Base-by-base conservation (phyloP, 23 red algal genomes). In the Cyanidioschyzon merolae region DNA sequence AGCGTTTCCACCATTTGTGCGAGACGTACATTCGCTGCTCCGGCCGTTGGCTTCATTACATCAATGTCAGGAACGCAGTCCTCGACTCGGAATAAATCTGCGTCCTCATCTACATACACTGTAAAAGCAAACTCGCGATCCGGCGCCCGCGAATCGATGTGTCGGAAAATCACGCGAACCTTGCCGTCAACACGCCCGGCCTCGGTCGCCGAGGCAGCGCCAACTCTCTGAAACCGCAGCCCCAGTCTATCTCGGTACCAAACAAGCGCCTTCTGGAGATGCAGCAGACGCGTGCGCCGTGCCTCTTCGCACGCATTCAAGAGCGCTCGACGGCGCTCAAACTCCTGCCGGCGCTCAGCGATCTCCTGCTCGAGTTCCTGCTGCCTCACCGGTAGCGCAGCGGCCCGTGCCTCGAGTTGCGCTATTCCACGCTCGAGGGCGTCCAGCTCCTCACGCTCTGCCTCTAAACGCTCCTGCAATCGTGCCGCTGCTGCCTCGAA, bases 161-260 rank as follows among this genome's bases (percentile, higher is more conserved):
- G 78, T 0, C 39, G 54, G 41, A 81, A 81, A 3, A 81, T 34
- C 37, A 81, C 59, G 12, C 37, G 58, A 17, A 81, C 37, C 32
- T 71, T 71, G 63, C 63, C 63, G 30, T 71, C 63, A 32, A 71
- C 21, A 15, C n/a, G 21, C n/a, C 63, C 63, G 7, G 63, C 21
- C 2, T 25, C 63, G 32, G 63, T 25, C 32, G 12, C 63, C 7
- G 45, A 30, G 27, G 34, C 41, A 40, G 34, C 38, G 37, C 68
- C 78, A 39, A 71, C 68, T 1, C 57, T 36, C 39, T 81, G 45
- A 25, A 81, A 81, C 2, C 78, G 78, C 40, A 81, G n/a, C n/a
- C 78, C 78, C 32, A 81, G 59, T 2, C 78, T 37, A 57, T 81
- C 68, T 17, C 68, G 58, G 59, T 81, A 81, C 59, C 58, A 71